Base-by-base conservation (phyloP, 208 protist species). In the Acanthamoeba pearcei region DNA sequence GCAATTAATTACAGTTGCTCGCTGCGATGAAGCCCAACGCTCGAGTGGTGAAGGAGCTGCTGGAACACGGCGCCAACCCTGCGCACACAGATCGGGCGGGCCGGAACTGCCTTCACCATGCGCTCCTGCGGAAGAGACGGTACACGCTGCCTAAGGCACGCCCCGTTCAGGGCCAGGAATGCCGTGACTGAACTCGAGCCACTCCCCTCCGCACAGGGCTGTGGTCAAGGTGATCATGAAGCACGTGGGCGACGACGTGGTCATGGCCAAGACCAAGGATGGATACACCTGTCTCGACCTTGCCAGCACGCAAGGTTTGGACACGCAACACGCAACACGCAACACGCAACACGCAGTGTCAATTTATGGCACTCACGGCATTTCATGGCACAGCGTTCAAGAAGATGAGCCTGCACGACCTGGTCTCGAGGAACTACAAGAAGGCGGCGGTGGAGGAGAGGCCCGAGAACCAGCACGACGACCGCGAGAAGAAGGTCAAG, bases 161-260 rank as follows among this genome's bases (percentile, higher is more conserved):
- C 22, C 38, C 29, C 74, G 74, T 38, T 15, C 15, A 22, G 9
- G 74, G 10, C 38, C 29, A 46, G 8, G 74, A 19, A 6, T 32
- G 10, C 74, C 13, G 2, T 5, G 29, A 12, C 17, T 53, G 22
- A 24, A 9, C 15, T 24, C 29, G 13, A 0, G 24, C 9, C 24
- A 1, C 64, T 72, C 38, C 66, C 12, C n/a, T n/a, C 29, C 66
- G 38, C 24, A 51, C 74, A 60, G 80, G 51, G 80, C 49, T 5
- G 80, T 38, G 49, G 80, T 88, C 8, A 88, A 88, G 53, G 80
- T 42, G 27, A 57, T 88, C 51, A 88, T 88, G 80, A 57, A 88
- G n/a, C 35, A 64, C 49, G 80, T 42, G 29, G 53, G 35, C 80
- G 53, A 88, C 27, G 80, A 88, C 5, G 17, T 88, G 15, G 53